Evolutionary conservation across 805 yeast genomes (phyloP), one percentile per base, ranked within the genome.

Genomic region (Ogataea degrootiae): DNA sequence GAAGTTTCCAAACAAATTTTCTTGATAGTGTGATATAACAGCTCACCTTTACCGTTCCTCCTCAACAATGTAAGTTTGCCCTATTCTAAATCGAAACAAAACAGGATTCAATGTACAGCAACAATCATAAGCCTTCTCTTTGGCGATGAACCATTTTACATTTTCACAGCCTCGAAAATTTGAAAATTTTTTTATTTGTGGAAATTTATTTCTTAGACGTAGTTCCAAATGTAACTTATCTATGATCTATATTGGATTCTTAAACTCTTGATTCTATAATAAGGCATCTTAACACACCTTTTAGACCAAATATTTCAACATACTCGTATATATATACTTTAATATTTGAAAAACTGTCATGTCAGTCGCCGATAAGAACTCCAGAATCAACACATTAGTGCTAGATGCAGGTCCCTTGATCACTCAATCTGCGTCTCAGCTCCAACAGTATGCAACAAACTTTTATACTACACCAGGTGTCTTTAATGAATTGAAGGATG

Each of bases 351-450:
- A 3, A 8, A 14, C 8, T 15, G 2, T 23, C 22, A 54, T 57
- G 61, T 47, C 57, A 19, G 31, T 23, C 22, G 44, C 45, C n/a
- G 46, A 50, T n/a, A 48, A 39, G 7, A 42, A 26, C 21, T 36
- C 37, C 2, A 73, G 71, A 50, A 77, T 82, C 31, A 71, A 76
- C 51, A 72, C 82, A 1, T 72, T 95, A 47, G 87, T 88, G 34
- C 74, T 94, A 55, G 99, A 94, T 76, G 98, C 99, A 3, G 94
- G 96, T 43, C 99, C 99, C 6, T 71, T 94, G 55, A 86, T 94
- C 56, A 85, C 96, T 2, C 95, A 88, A 59, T 75, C 94, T 5
- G 87, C 87, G 12, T 75, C 90, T 3, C 77, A 83, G 19, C 72
- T 94, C 40, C 82, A 83, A 58, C 79, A 77, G 53, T 79, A 76